Evolutionary conservation across 2,329 filamentous ascomycete species (phyloP), one percentile per base, ranked within the genome.

Genomic region (Diaporthe australafricana): DNA sequence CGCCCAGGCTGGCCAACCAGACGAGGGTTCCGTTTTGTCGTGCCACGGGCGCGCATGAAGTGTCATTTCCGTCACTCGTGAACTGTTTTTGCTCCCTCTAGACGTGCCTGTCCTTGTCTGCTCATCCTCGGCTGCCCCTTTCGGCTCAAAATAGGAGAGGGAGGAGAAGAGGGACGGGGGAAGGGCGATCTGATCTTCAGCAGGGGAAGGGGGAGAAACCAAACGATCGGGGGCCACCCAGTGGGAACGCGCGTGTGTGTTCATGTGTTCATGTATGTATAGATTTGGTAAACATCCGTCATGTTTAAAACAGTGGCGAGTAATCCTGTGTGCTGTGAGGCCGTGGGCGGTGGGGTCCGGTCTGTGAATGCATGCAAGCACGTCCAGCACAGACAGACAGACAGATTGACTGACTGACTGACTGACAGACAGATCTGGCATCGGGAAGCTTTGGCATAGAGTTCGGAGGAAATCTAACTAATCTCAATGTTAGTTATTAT

Each of bases 381-480:
- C 9, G 32, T 30, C 38, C n/a, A 25, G n/a, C 42, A 63, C 60
- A 22, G 40, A 17, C 48, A 20, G n/a, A n/a, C n/a, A n/a, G n/a
- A n/a, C n/a, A n/a, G n/a, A n/a, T n/a, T n/a, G n/a, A n/a, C n/a
- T n/a, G n/a, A n/a, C 38, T 11, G 38, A 40, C 38, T 25, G 25
- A 35, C 56, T 22, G 57, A 9, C 27, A n/a, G 40, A 47, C 48
- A 40, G 32, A 17, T 25, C 40, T 9, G 40, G 42, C 57, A 62
- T 17, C 16, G 57, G n/a, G 27, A 48, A 63, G 25, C 57, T 63
- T 35, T 63, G 40, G 57, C 57, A 48, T 48, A 63, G 35, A 32
- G 42, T 63, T 63, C 57, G 57, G 57, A 63, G 57, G 57, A 63
- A 63, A 63, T 63, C 57, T 63, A 47, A 48, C 57, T 63, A 17